A percentile compares a stretch with the other conserved stretches of the same genome.
Evolutionary conservation across 1,139 yeast species (phyloP).

Genomic region (Arxiozyma telluris): DNA sequence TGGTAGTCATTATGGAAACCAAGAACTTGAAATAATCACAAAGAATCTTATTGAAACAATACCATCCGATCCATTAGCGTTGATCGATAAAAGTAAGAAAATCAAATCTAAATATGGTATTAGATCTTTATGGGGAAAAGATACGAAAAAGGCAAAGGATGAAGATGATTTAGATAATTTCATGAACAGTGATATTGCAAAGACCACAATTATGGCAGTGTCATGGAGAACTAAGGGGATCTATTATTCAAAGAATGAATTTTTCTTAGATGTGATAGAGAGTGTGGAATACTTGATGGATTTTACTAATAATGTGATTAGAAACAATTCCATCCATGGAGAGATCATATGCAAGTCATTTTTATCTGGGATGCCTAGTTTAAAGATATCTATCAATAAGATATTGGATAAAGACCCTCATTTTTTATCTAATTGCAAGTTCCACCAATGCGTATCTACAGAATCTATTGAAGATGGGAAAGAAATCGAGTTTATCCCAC

Average conservation of each 20-base stretch:
- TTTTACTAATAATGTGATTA: constrained; percentile 44
- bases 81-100: constrained; percentile 3
- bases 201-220: constrained; percentile 63
- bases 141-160: constrained; percentile 9
- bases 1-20: constrained; percentile 1
- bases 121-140: constrained; percentile 10
- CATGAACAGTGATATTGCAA: constrained; percentile 57
- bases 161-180: constrained; percentile 24
- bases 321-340: constrained; percentile 57
- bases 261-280: constrained; percentile 67
- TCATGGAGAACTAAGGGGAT: constrained; percentile 82
- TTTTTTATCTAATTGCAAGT: constrained; percentile 43
- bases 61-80: constrained; percentile 5
- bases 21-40: constrained; percentile 5
- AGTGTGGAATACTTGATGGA: constrained; percentile 55
- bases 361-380: constrained; percentile 70
- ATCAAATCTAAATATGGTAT: constrained; percentile 4
- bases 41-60: constrained; percentile 8
- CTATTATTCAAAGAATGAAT: constrained; percentile 67
- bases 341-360: constrained; percentile 57
- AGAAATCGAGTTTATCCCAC: constrained; percentile 63
- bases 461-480: constrained; percentile 38
- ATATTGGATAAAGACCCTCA: constrained; percentile 39
- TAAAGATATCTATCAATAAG: constrained; percentile 61
- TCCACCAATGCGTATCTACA: constrained; percentile 74